Evolutionary conservation across 2,329 filamentous ascomycete species (phyloP).

Genomic region (Incumbomyces delicatus): DNA sequence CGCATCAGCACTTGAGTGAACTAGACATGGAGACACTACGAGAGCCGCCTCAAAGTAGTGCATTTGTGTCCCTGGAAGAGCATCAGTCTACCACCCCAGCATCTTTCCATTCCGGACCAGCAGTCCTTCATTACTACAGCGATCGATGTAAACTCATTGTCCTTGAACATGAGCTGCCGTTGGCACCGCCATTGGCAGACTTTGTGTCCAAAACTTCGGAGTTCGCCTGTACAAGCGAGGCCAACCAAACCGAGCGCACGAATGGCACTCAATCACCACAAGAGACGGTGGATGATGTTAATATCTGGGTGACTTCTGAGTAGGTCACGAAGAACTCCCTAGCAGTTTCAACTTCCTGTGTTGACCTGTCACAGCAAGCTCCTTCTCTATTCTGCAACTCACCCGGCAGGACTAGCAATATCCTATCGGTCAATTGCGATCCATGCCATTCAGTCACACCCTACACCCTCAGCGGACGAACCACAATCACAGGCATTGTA

Average conservation of each 20-base stretch:
- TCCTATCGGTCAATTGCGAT: slow-evolving; percentile 40
- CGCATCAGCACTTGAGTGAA: too few species aligned
- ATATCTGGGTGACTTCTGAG: slow-evolving; percentile 42
- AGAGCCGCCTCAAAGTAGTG: slow-evolving; percentile 28
- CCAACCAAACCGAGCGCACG: slow-evolving; percentile 4
- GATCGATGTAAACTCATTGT: slow-evolving; percentile 35
- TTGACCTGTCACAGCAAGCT: slow-evolving; percentile 30
- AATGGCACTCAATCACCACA: slow-evolving; percentile 10
- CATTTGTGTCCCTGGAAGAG: slow-evolving; percentile 34
- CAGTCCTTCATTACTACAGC: slow-evolving; percentile 39
- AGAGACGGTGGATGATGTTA: slow-evolving; percentile 30
- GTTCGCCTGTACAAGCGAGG: slow-evolving; percentile 11
- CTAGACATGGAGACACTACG: slow-evolving; percentile 33
- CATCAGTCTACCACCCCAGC: slow-evolving; percentile 39
- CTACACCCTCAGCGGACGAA: slow-evolving; percentile 22
- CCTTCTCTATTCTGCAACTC: slow-evolving; percentile 30
- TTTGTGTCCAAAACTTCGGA: slow-evolving; percentile 9
- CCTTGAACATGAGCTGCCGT: slow-evolving; percentile 30
- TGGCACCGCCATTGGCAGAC: slow-evolving; percentile 25
- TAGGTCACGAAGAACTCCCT: slow-evolving; percentile 19
- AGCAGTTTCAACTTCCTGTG: neutral
- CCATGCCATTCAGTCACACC: slow-evolving; percentile 38
- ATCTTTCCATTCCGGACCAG: slow-evolving; percentile 38
- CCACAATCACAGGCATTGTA: slow-evolving; percentile 35
- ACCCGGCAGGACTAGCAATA: slow-evolving; percentile 32